Conservation (phyloP, 75 land plant genomes). For the Selaginella tamariscina region DNA sequence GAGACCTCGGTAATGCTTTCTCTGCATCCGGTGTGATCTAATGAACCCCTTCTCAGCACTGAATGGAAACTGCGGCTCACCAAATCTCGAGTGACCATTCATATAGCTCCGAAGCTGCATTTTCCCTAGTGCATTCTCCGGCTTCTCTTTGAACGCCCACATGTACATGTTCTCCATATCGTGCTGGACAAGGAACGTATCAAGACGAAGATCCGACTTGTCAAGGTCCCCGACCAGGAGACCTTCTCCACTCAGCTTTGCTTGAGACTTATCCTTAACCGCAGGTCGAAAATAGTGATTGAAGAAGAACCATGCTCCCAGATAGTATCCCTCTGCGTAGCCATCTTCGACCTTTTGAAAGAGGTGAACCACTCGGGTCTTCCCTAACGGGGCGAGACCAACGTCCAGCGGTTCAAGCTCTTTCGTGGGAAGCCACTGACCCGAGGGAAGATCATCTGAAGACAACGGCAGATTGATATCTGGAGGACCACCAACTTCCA, state of each 20-base stretch:
- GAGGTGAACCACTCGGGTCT: constrained; percentile 22
- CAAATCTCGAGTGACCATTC: constrained; percentile 80
- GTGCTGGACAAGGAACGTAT: constrained; percentile 76
- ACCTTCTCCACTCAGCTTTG: constrained; percentile 41
- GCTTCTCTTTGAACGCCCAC: constrained; percentile 93
- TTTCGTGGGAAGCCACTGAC: constrained; percentile 4
- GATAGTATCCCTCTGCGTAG: too few species aligned
- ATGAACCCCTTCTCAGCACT: constrained; percentile 78
- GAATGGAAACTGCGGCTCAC: constrained; percentile 81
- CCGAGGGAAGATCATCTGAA: constrained; percentile 12
- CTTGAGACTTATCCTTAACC: constrained; percentile 56
- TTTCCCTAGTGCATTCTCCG: constrained; percentile 79
- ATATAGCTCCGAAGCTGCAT: constrained; percentile 95
- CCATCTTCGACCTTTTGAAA: constrained; percentile 1
- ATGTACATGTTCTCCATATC: constrained; percentile 98
- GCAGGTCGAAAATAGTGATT: constrained; percentile 72
- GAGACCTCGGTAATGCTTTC: constrained; percentile 82
- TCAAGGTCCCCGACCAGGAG: constrained; percentile 36
- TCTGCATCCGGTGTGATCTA: constrained; percentile 82
- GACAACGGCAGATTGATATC: constrained; percentile 56
- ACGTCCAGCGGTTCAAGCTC: constrained; percentile 12
- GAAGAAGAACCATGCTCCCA: constrained; percentile 91
- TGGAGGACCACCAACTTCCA: constrained; percentile 34
- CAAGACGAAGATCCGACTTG: constrained; percentile 63
- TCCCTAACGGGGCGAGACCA: constrained; percentile 14